Evolutionary conservation across 768 basidiomycete genomes (phyloP).

Genomic region (Hygrocybe punicea): DNA sequence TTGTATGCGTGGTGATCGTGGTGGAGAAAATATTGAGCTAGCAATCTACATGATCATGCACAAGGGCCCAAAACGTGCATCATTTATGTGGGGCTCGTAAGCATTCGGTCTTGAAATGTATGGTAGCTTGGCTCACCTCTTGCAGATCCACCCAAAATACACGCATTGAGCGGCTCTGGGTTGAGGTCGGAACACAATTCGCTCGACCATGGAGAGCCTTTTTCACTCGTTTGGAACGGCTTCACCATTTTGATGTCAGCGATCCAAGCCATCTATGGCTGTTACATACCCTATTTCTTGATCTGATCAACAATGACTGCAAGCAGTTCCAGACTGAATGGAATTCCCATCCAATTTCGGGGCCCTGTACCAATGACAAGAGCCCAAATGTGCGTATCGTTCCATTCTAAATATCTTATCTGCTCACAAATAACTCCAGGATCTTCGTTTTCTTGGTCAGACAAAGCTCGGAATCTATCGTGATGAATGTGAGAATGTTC

Average conservation of each 20-base stretch:
- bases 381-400: conserved; percentile 1
- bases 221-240: conserved; percentile 30
- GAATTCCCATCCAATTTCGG: conserved; percentile 31
- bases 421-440: not conserved
- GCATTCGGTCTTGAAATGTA: not conserved
- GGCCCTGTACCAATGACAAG: conserved; percentile 10
- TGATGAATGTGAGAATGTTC: not conserved
- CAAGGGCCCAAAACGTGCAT: conserved; percentile 28
- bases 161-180: conserved; percentile 41
- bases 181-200: conserved; percentile 38
- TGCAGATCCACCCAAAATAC: conserved; percentile 33
- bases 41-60: conserved; percentile 35
- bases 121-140: not conserved
- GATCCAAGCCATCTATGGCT: conserved; percentile 39
- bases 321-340: conserved; percentile 25
- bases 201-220: conserved; percentile 36
- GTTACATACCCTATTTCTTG: conserved; percentile 34
- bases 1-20: conserved; percentile 32
- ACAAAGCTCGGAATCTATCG: conserved; percentile 4
- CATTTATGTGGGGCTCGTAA: conserved; percentile 36
- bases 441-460: conserved; percentile 6
- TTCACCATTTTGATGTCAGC: conserved; percentile 27
- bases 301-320: conserved; percentile 28
- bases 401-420: not conserved
- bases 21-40: conserved; percentile 35